These are phyloP conservation scores for Phytophthora colocasiae DNA, from an alignment of 352 stramenopile genomes.

Conservation along the genomic window DNA sequence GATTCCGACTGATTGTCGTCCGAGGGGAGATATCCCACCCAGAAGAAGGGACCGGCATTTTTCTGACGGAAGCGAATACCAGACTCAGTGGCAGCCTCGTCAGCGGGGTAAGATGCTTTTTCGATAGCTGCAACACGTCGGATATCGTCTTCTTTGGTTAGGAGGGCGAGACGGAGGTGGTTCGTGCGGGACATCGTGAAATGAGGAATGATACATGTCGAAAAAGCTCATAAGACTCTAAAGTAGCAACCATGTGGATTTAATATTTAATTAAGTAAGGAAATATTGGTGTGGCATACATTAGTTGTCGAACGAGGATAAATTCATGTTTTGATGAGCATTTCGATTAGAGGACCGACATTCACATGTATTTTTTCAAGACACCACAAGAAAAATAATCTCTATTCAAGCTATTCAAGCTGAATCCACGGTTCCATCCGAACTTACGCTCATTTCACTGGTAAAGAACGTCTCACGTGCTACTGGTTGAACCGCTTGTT, in stretches of 20 bases:
- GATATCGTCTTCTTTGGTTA: conserved; percentile 43
- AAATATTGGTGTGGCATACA: neutral
- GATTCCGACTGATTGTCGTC: conserved; percentile 12
- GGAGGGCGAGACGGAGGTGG: conserved; percentile 24
- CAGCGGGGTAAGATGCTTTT: conserved; percentile 74
- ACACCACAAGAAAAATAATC: neutral
- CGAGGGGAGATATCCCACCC: conserved; percentile 35
- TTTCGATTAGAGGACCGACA: no score
- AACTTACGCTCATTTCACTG: neutral
- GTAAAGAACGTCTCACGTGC: neutral
- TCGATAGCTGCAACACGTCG: conserved; percentile 58
- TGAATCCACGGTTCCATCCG: neutral
- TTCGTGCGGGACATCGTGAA: conserved; percentile 12
- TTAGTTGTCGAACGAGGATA: neutral
- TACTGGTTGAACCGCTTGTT: conserved; percentile 4
- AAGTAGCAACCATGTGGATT: conserved; percentile 11
- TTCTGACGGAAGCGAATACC: conserved; percentile 87
- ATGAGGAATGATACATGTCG: conserved; percentile 13
- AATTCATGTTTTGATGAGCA: no score
- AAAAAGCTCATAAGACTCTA: conserved; percentile 4
- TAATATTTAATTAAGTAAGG: neutral
- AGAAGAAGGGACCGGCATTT: conserved; percentile 81
- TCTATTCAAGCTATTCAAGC: conserved; percentile 1
- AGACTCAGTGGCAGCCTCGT: conserved; percentile 87
- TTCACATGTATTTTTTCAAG: no score